Evolutionary conservation across 2,329 filamentous ascomycete species (phyloP), one percentile per base, ranked within the genome.

Genomic region (Pseudogymnoascus sp.): DNA sequence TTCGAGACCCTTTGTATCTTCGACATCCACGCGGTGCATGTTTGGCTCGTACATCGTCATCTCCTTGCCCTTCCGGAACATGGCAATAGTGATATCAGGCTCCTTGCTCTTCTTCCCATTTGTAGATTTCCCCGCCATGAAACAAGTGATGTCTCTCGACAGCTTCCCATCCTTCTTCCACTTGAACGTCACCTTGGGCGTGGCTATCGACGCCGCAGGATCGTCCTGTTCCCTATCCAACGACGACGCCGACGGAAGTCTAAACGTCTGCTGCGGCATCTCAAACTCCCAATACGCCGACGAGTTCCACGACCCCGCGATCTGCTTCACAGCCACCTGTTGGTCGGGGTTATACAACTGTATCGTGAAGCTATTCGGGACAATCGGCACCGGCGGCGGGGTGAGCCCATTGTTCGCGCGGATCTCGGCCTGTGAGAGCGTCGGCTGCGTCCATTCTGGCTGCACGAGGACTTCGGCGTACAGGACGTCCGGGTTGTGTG

Each of bases 281-380:
- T 93, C 90, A 75, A 99, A 97, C 67, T 95, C 91, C 88, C 93
- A 99, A 62, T 85, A 84, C 62, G 91, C 86, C 12, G 86, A 87
- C 65, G 86, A 88, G 66, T 88, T 92, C 88, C 92, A 96, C 66
- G 87, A 86, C 36, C 89, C 88, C 42, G 87, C 82, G 69, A 89
- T 85, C 70, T 87, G 83, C 69, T 83, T 86, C 37, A 97, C 83
- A 0, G 80, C 70, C 18, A 97, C 80, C 69, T 89, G 83, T 75
- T 95, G 91, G 73, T 97, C 93, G 0, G 95, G 95, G 73, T 96
- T 95, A 80, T 97, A 97, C 2, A 99, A 86, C 70, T 93, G 88
- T 40, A 97, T 82, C n/a, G 83, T 81, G 74, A 97, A 96, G 62
- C 85, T 80, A 64, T 87, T 86, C 0, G 93, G 93, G 29, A 91